A percentile compares a stretch with the other conserved stretches of the same genome.
Evolutionary conservation across 768 basidiomycete genomes (phyloP).

Genomic region (Candolleomyces eurysporus): DNA sequence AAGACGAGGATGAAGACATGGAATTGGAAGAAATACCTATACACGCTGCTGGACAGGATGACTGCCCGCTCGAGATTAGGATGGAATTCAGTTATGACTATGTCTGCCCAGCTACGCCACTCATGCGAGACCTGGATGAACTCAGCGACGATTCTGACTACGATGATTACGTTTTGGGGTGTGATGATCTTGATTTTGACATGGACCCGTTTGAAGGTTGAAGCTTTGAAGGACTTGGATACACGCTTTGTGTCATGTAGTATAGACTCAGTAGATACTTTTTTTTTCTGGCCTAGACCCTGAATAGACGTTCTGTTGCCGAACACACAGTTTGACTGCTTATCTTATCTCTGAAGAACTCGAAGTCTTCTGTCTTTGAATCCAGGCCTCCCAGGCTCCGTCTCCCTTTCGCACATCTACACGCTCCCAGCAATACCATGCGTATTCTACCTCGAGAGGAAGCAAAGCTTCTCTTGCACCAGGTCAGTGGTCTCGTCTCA

Average conservation of each 20-base stretch:
- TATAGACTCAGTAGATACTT: too few relatives aligned
- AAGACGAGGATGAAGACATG: constrained; percentile 8
- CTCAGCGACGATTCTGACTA: constrained; percentile 2
- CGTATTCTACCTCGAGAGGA: constrained; percentile 72
- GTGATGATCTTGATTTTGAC: not conserved
- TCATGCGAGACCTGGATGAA: not conserved
- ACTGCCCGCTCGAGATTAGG: not conserved
- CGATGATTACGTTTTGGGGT: not conserved
- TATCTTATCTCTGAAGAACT: not conserved
- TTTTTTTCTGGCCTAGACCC: too few relatives aligned
- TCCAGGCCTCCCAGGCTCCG: not conserved
- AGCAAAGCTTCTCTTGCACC: constrained; percentile 73
- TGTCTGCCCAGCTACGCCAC: not conserved
- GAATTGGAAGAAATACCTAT: not conserved
- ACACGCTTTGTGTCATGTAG: too few relatives aligned
- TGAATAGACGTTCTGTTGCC: too few relatives aligned
- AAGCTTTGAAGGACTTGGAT: too few relatives aligned
- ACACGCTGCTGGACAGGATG: not conserved
- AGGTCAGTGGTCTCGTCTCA: constrained; percentile 32
- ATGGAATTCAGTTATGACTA: not conserved
- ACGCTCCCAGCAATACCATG: constrained; percentile 37
- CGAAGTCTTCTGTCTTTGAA: not conserved
- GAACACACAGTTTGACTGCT: not conserved
- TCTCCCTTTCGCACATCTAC: not conserved
- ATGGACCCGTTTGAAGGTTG: too few relatives aligned